Conservation (phyloP, 2,329 filamentous ascomycete genomes). For the Scytalidium sp. region DNA sequence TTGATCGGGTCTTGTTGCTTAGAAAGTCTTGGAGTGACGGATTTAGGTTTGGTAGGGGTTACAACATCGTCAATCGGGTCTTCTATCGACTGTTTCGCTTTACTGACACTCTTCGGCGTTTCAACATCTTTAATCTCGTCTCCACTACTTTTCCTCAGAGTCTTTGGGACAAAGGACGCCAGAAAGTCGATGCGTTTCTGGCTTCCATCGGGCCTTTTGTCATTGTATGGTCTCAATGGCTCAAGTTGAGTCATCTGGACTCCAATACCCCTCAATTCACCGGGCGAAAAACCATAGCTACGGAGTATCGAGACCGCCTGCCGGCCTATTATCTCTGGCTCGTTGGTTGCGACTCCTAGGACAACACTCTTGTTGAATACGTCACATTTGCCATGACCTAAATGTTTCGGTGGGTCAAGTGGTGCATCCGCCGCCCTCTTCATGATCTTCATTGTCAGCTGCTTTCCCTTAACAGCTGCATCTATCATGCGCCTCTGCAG, state of each 20-base stretch:
- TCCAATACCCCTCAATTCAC: constrained; percentile 88
- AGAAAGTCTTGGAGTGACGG: constrained; percentile 3
- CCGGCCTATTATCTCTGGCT: constrained; percentile 66
- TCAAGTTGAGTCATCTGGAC: constrained; percentile 94
- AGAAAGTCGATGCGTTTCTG: constrained; percentile 78
- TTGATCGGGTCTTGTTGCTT: constrained; percentile 46
- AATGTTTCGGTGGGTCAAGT: constrained; percentile 85
- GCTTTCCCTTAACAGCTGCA: constrained; percentile 81
- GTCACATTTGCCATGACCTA: constrained; percentile 94
- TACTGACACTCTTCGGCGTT: constrained; percentile 31
- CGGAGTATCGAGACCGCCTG: constrained; percentile 84
- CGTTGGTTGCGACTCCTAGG: constrained; percentile 82
- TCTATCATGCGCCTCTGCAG: constrained; percentile 76
- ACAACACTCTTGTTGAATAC: constrained; percentile 83
- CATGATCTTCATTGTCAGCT: constrained; percentile 95
- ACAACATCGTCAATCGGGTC: constrained; percentile 20
- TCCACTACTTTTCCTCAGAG: constrained; percentile 35
- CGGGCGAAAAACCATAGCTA: constrained; percentile 79
- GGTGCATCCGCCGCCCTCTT: constrained; percentile 81
- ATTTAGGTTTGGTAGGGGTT: constrained; percentile 22
- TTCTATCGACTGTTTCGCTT: constrained; percentile 6
- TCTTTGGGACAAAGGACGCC: constrained; percentile 36
- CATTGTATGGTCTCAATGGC: constrained; percentile 59
- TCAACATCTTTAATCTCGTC: constrained; percentile 48
- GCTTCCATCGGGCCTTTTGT: constrained; percentile 64